phyloP scores from a whole-genome alignment of 306 rosid species.

The Luffa acutangula region DNA sequence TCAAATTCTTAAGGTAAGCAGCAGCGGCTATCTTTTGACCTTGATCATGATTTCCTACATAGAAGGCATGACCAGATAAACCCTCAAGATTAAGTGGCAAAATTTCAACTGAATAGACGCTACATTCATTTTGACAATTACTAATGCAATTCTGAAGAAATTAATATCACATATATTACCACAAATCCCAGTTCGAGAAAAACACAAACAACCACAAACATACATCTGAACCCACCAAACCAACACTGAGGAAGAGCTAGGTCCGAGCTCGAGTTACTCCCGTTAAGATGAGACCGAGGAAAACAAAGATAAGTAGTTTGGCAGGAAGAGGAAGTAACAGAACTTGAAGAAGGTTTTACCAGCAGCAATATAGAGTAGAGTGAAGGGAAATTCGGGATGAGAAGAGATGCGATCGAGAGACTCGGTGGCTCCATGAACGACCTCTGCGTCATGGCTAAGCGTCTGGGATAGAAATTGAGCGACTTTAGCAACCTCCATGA shows the following conservation, averaged over 20 bases:
- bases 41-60: constrained; percentile 49
- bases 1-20: constrained; percentile 62
- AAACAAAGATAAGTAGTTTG: not conserved
- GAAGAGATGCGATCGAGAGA: constrained; percentile 52
- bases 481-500: constrained; percentile 38
- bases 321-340: not conserved
- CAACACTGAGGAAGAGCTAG: not conserved
- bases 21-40: constrained; percentile 70
- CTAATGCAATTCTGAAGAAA: not conserved
- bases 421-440: constrained; percentile 39
- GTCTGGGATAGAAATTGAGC: constrained; percentile 47
- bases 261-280: not conserved
- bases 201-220: not conserved
- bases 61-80: not conserved
- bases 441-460: constrained; percentile 36
- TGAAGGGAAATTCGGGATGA: constrained; percentile 44
- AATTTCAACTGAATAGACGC: not conserved
- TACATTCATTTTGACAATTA: not conserved
- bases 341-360: constrained; percentile 18
- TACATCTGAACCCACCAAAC: not conserved
- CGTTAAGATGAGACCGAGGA: not conserved
- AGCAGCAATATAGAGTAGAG: constrained; percentile 44
- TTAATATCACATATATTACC: not conserved
- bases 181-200: not conserved
- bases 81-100: not conserved